Percentiles rank a stretch among this genome's conserved stretches.
Conservation (phyloP, 208 protist genomes). For the Leishmania tarentolae region DNA sequence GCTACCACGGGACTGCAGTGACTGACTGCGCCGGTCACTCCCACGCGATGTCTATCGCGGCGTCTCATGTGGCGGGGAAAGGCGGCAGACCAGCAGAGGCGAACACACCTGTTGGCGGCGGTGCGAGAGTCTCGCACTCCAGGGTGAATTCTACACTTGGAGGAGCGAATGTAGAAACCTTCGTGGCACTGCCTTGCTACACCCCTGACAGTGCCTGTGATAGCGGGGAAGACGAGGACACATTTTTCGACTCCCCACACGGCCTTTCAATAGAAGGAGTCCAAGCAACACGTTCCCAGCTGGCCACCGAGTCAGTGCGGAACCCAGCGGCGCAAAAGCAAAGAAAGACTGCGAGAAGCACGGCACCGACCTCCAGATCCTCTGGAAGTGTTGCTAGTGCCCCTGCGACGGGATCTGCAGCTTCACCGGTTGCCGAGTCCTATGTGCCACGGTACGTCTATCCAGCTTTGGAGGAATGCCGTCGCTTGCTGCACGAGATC, state of each 20-base stretch:
- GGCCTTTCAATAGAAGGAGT: neutral
- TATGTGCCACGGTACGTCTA: slow-evolving; percentile 14
- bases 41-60: slow-evolving; percentile 20
- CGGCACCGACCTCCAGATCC: neutral
- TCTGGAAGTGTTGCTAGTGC: neutral
- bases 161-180: neutral
- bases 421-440: neutral
- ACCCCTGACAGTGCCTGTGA: neutral
- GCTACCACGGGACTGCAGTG: slow-evolving; percentile 11
- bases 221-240: neutral
- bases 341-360: neutral
- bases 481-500: slow-evolving; percentile 34
- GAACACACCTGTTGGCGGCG: neutral
- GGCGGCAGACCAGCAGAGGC: neutral
- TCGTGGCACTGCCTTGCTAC: neutral
- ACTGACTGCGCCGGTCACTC: slow-evolving; percentile 10
- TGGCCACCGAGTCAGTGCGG: neutral
- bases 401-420: neutral
- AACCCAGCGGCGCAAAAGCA: neutral
- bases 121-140: neutral
- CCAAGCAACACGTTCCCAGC: neutral
- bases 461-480: slow-evolving; percentile 30
- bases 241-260: neutral
- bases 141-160: neutral
- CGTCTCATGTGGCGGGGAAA: neutral